Evolutionary conservation across 2,329 filamentous ascomycete genomes (phyloP), one percentile per base, ranked within the genome.

Genomic region (Bimuria novae-zelandiae): DNA sequence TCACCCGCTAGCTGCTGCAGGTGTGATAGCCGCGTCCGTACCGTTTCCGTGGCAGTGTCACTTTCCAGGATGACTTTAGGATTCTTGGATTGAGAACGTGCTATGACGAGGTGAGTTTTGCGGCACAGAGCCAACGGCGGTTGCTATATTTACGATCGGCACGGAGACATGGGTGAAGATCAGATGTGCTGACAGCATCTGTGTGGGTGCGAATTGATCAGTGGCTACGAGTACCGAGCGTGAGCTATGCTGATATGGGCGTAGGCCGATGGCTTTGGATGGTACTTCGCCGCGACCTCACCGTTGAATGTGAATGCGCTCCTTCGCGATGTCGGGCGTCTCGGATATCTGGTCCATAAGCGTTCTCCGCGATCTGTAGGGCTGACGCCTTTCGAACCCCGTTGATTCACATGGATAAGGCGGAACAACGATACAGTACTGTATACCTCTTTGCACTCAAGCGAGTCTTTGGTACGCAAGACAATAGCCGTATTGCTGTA

Each of bases 301-400:
- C 22, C 44, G 33, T 47, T 37, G 32, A 47, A 33, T 12, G 21
- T 14, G 4, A 5, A 33, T 5, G n/a, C n/a, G 43, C 43, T 35
- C 16, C 22, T 27, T 46, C 11, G 44, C 44, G 23, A 47, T 37
- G 44, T 33, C 37, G 44, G 44, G 44, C 43, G 11, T 46, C 17
- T 47, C 32, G 44, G 44, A 37, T 19, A 37, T 37, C 12, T 25
- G 32, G 14, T 39, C 44, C 32, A n/a, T 37, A 22, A 21, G 16
- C 12, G 22, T 32, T 22, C 41, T 39, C 32, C 32, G 33, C 21
- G 32, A 39, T 47, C 32, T 22, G 19, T 37, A 47, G 32, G 35
- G 32, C 25, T 37, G 44, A 29, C 25, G 19, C n/a, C n/a, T n/a
- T n/a, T n/a, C n/a, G 16, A 12, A 6, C n/a, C 14, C 33, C n/a